Conservation (phyloP, 2,329 filamentous ascomycete species). For the Venturia nashicola region DNA sequence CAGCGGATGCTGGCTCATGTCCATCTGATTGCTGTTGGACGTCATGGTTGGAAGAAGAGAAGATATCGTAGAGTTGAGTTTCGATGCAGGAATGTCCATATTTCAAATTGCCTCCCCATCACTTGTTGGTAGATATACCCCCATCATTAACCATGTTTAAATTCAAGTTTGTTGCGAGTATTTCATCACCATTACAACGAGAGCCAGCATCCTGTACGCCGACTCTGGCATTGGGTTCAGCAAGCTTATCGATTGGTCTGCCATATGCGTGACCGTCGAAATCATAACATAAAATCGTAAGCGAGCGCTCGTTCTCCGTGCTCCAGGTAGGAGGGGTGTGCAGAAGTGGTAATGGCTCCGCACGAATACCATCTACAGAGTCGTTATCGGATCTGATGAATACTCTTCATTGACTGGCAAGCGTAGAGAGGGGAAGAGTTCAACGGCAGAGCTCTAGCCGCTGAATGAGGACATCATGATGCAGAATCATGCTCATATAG, state of each 20-base stretch:
- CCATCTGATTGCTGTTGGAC: conserved; percentile 21
- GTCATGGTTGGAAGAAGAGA: not conserved
- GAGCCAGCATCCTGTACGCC: not conserved
- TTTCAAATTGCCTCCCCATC: not conserved
- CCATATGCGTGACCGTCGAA: not conserved
- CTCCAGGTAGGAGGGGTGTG: not conserved
- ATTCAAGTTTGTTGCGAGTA: not conserved
- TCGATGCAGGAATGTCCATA: conserved; percentile 6
- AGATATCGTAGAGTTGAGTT: not conserved
- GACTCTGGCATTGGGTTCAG: not conserved
- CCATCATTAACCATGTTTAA: not conserved
- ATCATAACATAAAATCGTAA: not conserved
- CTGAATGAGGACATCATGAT: not conserved
- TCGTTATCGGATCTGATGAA: not conserved
- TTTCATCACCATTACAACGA: not conserved
- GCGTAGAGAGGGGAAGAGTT: not conserved
- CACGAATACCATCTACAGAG: not conserved
- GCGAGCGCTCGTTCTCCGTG: not conserved
- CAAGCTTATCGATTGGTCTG: not conserved
- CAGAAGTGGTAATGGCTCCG: not conserved
- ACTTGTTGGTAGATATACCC: not conserved
- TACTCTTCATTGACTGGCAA: not conserved
- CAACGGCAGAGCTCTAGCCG: not conserved
- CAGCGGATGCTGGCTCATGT: conserved; percentile 27
- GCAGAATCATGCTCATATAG: not conserved